Evolutionary conservation across 148 eudicot genomes (phyloP), one percentile per base, ranked within the genome.

Genomic region (Cornus suecica): DNA sequence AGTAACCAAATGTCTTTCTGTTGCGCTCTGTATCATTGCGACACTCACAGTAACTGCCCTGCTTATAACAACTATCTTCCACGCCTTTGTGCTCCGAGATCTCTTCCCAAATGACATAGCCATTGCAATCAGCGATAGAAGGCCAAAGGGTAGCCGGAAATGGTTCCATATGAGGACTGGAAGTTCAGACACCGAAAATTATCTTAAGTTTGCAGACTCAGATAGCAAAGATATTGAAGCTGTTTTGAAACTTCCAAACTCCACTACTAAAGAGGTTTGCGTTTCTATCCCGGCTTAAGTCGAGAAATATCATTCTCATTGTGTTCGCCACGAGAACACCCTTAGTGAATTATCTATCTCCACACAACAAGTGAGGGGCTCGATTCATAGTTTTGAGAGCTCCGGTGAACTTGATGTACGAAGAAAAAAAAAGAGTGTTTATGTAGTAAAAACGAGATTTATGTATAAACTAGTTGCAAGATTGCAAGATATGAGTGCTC

Each of bases 101-200:
- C 90, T 95, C 37, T 92, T 95, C 82, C 99, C 97, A 20, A 95
- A 95, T 66, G 99, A 95, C 90, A 81, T 82, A 2, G 84, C 94
- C 5, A 95, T 95, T 60, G 99, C 99, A 13, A 92, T 95, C 3
- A 88, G 94, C n/a, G 91, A 92, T 29, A 78, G 81, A 69, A 86
- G 83, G 68, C 90, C 89, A 23, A 92, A 79, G 82, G 61, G 72
- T 51, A 79, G 69, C 23, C 74, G 65, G 31, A 90, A 74, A 73
- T 92, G 97, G 96, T 87, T 79, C 73, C 88, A 79, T 31, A 80
- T 79, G 69, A 82, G 82, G 66, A 71, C 72, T 18, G 89, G 85
- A 2, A 85, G 88, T 78, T 74, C 92, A 1, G 90, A 88, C 31
- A 65, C 70, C 73, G 91, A 91, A 32, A 71, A 87, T 16, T 84